These are phyloP conservation scores for Crocinoboletus sp. DNA, from an alignment of 1,284 basidiomycete species.

Conservation along the genomic window DNA sequence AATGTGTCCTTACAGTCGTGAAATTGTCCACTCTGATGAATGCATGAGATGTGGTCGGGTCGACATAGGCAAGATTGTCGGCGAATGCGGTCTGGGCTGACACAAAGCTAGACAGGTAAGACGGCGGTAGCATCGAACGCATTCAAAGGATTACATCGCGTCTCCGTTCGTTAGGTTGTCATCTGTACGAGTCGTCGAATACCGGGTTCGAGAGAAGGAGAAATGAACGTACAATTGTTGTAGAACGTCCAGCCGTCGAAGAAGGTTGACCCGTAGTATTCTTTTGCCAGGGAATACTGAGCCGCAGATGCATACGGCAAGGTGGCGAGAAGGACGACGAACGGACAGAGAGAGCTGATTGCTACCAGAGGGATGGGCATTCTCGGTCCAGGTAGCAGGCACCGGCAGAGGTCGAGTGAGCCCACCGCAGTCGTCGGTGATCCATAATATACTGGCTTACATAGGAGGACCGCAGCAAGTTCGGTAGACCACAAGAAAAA, in stretches of 20 bases:
- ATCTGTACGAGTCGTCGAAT: conserved; percentile 34
- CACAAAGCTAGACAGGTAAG: conserved; percentile 44
- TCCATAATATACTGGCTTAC: too few relatives aligned
- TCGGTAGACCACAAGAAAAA: neutral
- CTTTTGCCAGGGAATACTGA: conserved; percentile 42
- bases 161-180: conserved; percentile 74
- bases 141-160: conserved; percentile 39
- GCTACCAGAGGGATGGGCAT: conserved; percentile 9
- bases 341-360: conserved; percentile 6
- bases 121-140: neutral
- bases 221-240: conserved; percentile 38
- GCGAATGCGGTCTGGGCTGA: conserved; percentile 45
- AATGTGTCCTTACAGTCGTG: conserved; percentile 38
- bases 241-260: conserved; percentile 57
- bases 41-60: conserved; percentile 52
- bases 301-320: conserved; percentile 19
- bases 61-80: conserved; percentile 56
- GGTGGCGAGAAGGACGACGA: conserved; percentile 8
- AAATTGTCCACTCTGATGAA: conserved; percentile 74
- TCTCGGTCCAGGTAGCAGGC: neutral
- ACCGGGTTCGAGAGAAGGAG: neutral
- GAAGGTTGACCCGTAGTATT: conserved; percentile 48
- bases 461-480: too few relatives aligned
- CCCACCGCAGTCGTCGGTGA: neutral
- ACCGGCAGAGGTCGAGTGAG: neutral